Percentiles rank a stretch among this genome's conserved stretches.
These are phyloP conservation scores for Durio zibethinus DNA, from an alignment of 345 rosid species.

Conservation along the genomic window DNA sequence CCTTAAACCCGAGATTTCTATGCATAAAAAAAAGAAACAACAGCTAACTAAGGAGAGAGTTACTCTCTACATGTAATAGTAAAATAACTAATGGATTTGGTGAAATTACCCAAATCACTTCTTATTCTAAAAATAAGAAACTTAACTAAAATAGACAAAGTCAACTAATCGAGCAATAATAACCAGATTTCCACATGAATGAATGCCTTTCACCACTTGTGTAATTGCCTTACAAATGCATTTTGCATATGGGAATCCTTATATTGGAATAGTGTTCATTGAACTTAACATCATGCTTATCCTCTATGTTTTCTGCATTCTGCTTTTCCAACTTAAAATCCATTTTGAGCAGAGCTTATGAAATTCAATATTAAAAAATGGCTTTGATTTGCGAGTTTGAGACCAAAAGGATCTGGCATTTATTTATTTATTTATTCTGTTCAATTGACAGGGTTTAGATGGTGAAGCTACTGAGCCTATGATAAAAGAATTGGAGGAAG, in stretches of 20 bases:
- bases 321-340: not conserved
- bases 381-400: not conserved
- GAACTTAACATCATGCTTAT: not conserved
- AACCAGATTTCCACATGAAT: too few relatives aligned
- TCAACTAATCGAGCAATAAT: too few relatives aligned
- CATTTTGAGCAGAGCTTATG: constrained; percentile 4
- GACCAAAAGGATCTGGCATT: not conserved
- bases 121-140: too few relatives aligned
- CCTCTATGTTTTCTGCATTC: not conserved
- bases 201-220: not conserved
- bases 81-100: too few relatives aligned
- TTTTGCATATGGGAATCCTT: not conserved
- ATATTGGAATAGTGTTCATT: not conserved
- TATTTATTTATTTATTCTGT: not conserved
- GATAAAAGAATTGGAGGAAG: constrained; percentile 99
- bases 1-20: too few relatives aligned
- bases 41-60: too few relatives aligned
- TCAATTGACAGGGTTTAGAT: constrained; percentile 73
- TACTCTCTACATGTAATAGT: too few relatives aligned
- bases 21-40: too few relatives aligned
- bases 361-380: not conserved
- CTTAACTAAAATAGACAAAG: too few relatives aligned
- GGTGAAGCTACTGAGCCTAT: constrained; percentile 99
- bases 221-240: not conserved
- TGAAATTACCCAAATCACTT: too few relatives aligned